Evolutionary conservation across 176 grass and related monocot species (phyloP).

Genomic region (Miscanthus lutarioriparius): DNA sequence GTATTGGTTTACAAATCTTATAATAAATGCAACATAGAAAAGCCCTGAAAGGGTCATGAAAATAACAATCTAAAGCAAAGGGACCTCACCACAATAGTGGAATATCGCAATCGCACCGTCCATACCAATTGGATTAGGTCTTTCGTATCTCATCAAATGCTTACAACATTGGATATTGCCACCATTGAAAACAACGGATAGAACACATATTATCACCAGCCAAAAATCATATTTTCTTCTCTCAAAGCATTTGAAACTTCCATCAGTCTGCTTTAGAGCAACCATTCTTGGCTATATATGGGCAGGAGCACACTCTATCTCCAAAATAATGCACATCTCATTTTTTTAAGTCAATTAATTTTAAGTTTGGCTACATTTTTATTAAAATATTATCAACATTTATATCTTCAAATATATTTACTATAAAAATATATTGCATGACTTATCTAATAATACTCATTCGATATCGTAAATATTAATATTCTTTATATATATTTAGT

Average conservation of each 20-base stretch:
- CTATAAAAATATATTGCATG: not conserved
- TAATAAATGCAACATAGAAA: slow-evolving; percentile 4
- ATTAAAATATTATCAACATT: not conserved
- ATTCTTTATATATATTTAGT: no score
- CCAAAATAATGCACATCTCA: no score
- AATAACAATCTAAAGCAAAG: slow-evolving; percentile 32
- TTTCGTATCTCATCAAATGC: not conserved
- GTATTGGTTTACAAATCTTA: not conserved
- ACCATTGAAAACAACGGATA: not conserved
- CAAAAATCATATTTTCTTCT: not conserved
- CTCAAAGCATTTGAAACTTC: not conserved
- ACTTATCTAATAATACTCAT: not conserved
- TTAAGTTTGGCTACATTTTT: not conserved
- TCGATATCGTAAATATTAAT: no score
- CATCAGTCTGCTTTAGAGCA: not conserved
- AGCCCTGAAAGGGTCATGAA: slow-evolving; percentile 27
- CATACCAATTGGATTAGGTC: not conserved
- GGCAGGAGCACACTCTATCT: not conserved
- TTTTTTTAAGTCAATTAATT: not conserved
- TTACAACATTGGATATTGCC: not conserved
- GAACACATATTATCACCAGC: not conserved
- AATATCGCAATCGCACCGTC: not conserved
- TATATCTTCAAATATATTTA: not conserved
- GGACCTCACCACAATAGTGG: slow-evolving; percentile 18
- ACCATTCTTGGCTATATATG: not conserved